Evolutionary conservation across 257 asterid genomes (phyloP).

Genomic region (Solanum lignicaule): DNA sequence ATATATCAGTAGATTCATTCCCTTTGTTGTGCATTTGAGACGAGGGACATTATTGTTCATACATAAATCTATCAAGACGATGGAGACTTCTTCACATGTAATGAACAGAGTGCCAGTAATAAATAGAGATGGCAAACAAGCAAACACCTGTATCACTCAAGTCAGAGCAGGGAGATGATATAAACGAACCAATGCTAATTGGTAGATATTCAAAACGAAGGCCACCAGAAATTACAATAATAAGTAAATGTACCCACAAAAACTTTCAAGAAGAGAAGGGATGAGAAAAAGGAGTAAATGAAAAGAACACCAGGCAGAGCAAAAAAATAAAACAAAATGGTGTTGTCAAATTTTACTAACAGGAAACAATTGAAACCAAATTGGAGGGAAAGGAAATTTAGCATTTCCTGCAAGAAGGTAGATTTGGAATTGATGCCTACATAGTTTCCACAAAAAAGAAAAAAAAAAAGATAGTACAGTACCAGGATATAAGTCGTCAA

Average conservation of each 20-base stretch:
- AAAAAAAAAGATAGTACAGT: background rate
- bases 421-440: background rate
- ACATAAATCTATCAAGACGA: background rate
- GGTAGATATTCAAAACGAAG: background rate
- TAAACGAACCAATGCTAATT: background rate
- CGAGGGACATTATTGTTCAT: background rate
- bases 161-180: background rate
- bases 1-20: background rate
- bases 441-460: background rate
- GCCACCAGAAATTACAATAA: background rate
- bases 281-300: background rate
- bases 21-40: background rate
- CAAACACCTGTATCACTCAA: background rate
- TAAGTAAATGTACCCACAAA: background rate
- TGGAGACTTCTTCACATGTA: background rate
- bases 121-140: background rate
- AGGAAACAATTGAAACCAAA: background rate
- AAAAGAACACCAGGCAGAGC: background rate
- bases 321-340: background rate
- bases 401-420: background rate
- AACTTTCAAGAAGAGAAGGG: background rate
- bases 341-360: background rate
- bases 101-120: background rate
- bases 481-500: background rate
- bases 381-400: background rate